A percentile compares a stretch with the other conserved stretches of the same genome.
Evolutionary conservation across 768 basidiomycete genomes (phyloP).

Genomic region (Heimioporus sp.): DNA sequence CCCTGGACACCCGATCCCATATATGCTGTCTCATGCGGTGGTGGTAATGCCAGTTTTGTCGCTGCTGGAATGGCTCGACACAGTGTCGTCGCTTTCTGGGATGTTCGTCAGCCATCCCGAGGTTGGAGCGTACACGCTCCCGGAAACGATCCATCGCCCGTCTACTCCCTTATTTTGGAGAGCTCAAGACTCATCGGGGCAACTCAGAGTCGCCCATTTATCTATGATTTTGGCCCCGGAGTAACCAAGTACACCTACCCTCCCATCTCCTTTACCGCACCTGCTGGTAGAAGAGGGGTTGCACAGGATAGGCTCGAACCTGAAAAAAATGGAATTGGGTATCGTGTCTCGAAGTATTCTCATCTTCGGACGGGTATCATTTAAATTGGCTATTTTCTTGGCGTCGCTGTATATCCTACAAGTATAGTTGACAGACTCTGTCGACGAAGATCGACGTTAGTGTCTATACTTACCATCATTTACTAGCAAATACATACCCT

Average conservation of each 20-base stretch:
- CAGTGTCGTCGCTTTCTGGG: conserved; percentile 80
- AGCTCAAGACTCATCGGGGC: conserved; percentile 78
- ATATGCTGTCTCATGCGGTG: conserved; percentile 74
- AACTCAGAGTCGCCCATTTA: conserved; percentile 74
- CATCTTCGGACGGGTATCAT: conserved; percentile 25
- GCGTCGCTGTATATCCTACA: no score
- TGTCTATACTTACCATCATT: no score
- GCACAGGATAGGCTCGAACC: conserved; percentile 25
- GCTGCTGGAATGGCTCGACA: conserved; percentile 78
- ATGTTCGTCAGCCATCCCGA: conserved; percentile 55
- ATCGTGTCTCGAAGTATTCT: conserved; percentile 49
- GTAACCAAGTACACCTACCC: conserved; percentile 57
- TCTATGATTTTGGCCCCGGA: conserved; percentile 76
- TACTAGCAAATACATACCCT: not conserved
- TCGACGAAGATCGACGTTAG: not conserved
- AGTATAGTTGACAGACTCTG: not conserved
- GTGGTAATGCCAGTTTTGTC: conserved; percentile 62
- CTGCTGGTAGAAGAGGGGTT: conserved; percentile 12
- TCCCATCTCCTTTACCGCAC: conserved; percentile 27
- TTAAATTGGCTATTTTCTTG: not conserved
- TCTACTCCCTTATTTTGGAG: conserved; percentile 72
- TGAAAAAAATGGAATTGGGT: conserved; percentile 42
- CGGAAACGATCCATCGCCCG: conserved; percentile 74
- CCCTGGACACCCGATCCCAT: conserved; percentile 72
- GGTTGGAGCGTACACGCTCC: conserved; percentile 85